Percentiles rank a stretch among this genome's conserved stretches.
Conservation (phyloP, 2,329 filamentous ascomycete species). For the Claviceps pazoutovae region DNA sequence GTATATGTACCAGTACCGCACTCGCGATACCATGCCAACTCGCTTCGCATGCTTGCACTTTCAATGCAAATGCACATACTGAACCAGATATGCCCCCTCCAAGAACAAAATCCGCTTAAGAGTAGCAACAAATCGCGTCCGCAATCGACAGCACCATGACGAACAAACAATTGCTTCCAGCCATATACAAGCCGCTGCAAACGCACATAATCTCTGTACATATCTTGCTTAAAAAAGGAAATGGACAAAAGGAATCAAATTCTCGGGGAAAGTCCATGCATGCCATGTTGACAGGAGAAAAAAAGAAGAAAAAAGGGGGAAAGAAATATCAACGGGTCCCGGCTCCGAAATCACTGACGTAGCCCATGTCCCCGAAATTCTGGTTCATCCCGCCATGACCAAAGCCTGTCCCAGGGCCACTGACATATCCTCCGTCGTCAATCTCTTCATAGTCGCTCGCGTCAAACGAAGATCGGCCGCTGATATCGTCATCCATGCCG, state of each 20-base stretch:
- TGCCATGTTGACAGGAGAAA: background rate
- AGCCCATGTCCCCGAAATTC: conserved; percentile 37
- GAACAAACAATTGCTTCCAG: background rate
- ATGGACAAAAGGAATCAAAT: background rate
- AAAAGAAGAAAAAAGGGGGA: background rate
- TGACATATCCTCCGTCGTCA: conserved; percentile 56
- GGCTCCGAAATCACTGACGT: conserved; percentile 38
- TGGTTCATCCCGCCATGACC: conserved; percentile 42
- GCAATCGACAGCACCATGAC: background rate
- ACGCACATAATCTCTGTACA: too few relatives aligned
- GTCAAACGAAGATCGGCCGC: conserved; percentile 69
- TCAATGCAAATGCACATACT: too few relatives aligned
- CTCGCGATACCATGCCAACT: too few relatives aligned
- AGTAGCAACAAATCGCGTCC: too few relatives aligned
- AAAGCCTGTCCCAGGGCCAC: conserved; percentile 45
- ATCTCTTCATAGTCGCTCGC: conserved; percentile 64
- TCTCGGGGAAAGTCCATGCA: background rate
- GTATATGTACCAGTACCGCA: too few relatives aligned
- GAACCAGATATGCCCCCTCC: too few relatives aligned
- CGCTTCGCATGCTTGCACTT: too few relatives aligned
- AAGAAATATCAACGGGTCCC: conserved; percentile 23
- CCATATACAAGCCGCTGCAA: background rate
- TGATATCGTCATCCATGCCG: conserved; percentile 63
- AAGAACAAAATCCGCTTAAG: too few relatives aligned
- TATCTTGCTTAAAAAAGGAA: background rate